Percentiles rank a stretch among this genome's conserved stretches.
These are phyloP conservation scores for Beauveria australis DNA, from an alignment of 2,329 filamentous ascomycete species.

Conservation along the genomic window DNA sequence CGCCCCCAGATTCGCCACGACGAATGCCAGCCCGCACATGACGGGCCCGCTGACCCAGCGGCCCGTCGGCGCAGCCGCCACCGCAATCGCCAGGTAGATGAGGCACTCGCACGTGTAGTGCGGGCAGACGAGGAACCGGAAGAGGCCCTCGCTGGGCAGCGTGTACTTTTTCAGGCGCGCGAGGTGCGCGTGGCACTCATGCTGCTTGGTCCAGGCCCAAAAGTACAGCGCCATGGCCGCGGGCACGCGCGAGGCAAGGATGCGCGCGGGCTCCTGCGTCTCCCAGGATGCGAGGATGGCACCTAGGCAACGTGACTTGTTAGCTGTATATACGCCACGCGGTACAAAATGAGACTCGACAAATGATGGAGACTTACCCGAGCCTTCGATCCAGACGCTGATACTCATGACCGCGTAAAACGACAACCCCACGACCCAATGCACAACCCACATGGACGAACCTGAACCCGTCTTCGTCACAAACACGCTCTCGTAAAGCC, in stretches of 20 bases:
- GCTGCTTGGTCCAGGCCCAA: conserved; percentile 63
- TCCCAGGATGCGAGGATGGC: conserved; percentile 28
- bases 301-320: conserved; percentile 16
- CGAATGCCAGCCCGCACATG: conserved; percentile 61
- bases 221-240: conserved; percentile 57
- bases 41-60: conserved; percentile 64
- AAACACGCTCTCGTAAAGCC: conserved; percentile 65
- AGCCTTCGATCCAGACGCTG: conserved; percentile 77
- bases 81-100: conserved; percentile 71
- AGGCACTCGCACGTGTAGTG: conserved; percentile 88
- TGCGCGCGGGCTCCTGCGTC: conserved; percentile 12
- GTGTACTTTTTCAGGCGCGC: conserved; percentile 72
- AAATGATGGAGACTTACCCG: conserved; percentile 40
- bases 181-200: conserved; percentile 64
- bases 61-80: conserved; percentile 63
- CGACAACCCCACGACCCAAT: conserved; percentile 69
- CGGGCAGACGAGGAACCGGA: conserved; percentile 67
- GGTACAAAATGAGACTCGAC: neutral
- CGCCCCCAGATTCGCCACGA: conserved; percentile 68
- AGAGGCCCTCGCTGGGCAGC: conserved; percentile 65
- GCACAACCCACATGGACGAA: conserved; percentile 76
- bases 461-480: conserved; percentile 49
- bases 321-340: neutral
- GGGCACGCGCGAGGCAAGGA: conserved; percentile 19
- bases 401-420: conserved; percentile 72